Conservation (phyloP, 768 basidiomycete species). For the Mycena indigotica region DNA sequence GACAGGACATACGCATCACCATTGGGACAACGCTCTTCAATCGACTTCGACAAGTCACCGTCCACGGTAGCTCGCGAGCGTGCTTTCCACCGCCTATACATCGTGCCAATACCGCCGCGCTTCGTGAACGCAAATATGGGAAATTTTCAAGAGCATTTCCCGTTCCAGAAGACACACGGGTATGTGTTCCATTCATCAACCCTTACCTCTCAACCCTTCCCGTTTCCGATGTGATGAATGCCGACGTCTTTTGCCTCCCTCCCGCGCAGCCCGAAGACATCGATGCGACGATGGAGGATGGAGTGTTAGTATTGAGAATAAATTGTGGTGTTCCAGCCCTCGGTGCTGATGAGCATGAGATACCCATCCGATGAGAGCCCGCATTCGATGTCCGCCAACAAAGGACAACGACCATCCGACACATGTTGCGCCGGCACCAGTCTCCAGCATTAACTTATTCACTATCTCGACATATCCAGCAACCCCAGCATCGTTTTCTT, state of each 20-base stretch:
- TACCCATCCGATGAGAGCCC: constrained; percentile 48
- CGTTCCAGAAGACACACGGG: constrained; percentile 59
- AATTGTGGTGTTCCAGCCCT: constrained; percentile 48
- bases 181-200: constrained; percentile 32
- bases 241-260: constrained; percentile 13
- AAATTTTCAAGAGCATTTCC: constrained; percentile 50
- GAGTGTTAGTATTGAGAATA: constrained; percentile 60
- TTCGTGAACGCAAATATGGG: constrained; percentile 56
- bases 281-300: constrained; percentile 57
- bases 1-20: constrained; percentile 56
- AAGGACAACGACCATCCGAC: neutral
- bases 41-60: constrained; percentile 60
- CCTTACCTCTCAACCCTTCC: constrained; percentile 23
- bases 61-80: constrained; percentile 50
- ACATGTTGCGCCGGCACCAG: no score
- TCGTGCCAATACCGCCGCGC: no score
- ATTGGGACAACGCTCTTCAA: constrained; percentile 65
- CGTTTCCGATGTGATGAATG: constrained; percentile 16
- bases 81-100: constrained; percentile 19
- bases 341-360: constrained; percentile 49
- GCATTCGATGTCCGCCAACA: neutral
- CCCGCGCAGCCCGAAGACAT: constrained; percentile 53
- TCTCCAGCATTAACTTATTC: neutral
- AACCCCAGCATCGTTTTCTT: neutral
- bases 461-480: neutral